These are phyloP conservation scores for Elaeis oleifera DNA, from an alignment of 202 grass and related monocot genomes.

Conservation along the genomic window DNA sequence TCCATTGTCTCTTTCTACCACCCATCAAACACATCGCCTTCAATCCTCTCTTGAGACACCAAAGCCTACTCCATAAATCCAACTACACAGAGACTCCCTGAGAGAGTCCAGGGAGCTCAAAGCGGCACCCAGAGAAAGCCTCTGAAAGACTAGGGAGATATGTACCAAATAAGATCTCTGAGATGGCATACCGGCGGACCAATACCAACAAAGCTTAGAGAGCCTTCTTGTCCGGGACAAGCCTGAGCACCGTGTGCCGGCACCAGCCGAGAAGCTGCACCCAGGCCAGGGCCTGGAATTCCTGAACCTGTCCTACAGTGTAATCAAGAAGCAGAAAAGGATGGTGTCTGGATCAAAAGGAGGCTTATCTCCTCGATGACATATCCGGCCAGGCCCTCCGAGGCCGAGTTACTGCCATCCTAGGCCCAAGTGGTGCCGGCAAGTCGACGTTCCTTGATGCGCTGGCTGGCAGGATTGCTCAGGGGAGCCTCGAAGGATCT, in stretches of 20 bases:
- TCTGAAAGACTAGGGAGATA: too few relatives aligned
- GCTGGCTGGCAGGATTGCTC: slow-evolving; percentile 11
- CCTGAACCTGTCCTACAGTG: slow-evolving; percentile 58
- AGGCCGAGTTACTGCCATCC: slow-evolving; percentile 11
- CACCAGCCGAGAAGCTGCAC: slow-evolving; percentile 16
- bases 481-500: slow-evolving; percentile 18
- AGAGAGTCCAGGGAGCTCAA: slow-evolving; percentile 8
- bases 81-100: neutral
- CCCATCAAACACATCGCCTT: slow-evolving; percentile 22
- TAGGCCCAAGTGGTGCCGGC: slow-evolving; percentile 21
- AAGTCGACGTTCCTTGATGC: slow-evolving; percentile 22
- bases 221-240: slow-evolving; percentile 34
- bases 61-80: slow-evolving; percentile 14
- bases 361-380: slow-evolving; percentile 29
- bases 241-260: neutral
- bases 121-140: neutral
- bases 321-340: slow-evolving; percentile 69
- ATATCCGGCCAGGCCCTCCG: slow-evolving; percentile 20
- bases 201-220: slow-evolving; percentile 39
- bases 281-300: slow-evolving; percentile 59
- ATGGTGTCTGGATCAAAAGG: slow-evolving; percentile 44
- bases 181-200: slow-evolving; percentile 11
- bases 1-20: slow-evolving; percentile 11
- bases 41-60: slow-evolving; percentile 25
- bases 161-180: neutral